Conservation (phyloP, 2,329 filamentous ascomycete species). For the Cercospora sp. region DNA sequence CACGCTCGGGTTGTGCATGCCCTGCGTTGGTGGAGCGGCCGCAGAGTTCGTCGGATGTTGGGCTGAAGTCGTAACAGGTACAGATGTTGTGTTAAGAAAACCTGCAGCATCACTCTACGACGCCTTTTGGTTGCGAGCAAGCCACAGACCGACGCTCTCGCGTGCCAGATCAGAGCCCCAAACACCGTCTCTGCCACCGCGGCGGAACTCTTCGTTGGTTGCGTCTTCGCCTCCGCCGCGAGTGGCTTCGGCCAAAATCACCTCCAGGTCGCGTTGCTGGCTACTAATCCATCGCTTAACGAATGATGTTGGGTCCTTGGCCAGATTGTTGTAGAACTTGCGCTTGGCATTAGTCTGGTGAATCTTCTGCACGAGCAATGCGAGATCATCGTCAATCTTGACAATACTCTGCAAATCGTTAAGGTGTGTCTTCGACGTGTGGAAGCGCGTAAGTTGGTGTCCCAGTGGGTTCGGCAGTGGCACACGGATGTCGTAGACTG, state of each 20-base stretch:
- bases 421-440: conserved; percentile 49
- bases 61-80: neutral
- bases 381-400: conserved; percentile 79
- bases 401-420: conserved; percentile 74
- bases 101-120: conserved; percentile 15
- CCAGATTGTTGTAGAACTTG: conserved; percentile 76
- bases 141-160: conserved; percentile 62
- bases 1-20: neutral
- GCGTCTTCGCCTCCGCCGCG: conserved; percentile 54
- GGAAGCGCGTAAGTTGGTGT: conserved; percentile 57
- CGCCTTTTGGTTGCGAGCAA: conserved; percentile 39
- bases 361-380: conserved; percentile 78
- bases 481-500: conserved; percentile 85
- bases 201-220: conserved; percentile 68
- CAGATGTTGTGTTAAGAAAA: neutral
- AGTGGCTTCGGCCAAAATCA: conserved; percentile 78
- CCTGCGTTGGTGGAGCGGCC: neutral
- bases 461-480: conserved; percentile 79
- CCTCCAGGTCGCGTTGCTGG: conserved; percentile 86
- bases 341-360: conserved; percentile 86
- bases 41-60: neutral
- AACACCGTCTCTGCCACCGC: conserved; percentile 60
- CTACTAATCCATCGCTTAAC: conserved; percentile 84
- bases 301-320: conserved; percentile 80
- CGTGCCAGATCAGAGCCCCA: conserved; percentile 63